Evolutionary conservation across 2,329 filamentous ascomycete species (phyloP).

Genomic region (Metarhizium sp.): DNA sequence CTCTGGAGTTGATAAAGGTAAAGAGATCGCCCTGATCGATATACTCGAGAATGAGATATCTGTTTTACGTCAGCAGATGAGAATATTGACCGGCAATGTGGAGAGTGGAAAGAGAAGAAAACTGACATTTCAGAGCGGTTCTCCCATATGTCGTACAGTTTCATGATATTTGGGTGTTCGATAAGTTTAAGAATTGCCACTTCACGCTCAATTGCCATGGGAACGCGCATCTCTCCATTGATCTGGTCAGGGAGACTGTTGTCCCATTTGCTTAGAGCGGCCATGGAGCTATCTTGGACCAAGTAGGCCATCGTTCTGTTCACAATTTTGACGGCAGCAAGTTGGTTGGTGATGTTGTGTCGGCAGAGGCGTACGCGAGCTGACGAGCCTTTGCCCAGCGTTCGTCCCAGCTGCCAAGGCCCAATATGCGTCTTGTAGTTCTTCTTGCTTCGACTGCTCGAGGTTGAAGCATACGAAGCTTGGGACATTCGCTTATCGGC

Average conservation of each 20-base stretch:
- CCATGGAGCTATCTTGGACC: conserved; percentile 77
- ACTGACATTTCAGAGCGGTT: conserved; percentile 87
- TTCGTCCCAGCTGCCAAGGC: conserved; percentile 87
- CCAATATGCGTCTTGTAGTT: conserved; percentile 69
- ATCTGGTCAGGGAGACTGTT: conserved; percentile 43
- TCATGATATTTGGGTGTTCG: conserved; percentile 89
- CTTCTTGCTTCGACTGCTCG: conserved; percentile 29
- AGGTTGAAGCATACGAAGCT: conserved; percentile 30
- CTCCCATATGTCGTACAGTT: conserved; percentile 95
- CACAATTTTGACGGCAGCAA: conserved; percentile 92
- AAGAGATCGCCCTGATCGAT: conserved; percentile 75
- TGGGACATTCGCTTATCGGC: conserved; percentile 29
- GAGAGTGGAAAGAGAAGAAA: not conserved
- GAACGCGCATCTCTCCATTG: conserved; percentile 61
- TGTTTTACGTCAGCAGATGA: conserved; percentile 27
- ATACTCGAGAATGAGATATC: conserved; percentile 91
- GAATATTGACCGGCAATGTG: not conserved
- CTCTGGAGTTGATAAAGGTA: conserved; percentile 67
- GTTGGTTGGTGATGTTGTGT: conserved; percentile 67
- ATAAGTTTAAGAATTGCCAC: conserved; percentile 96
- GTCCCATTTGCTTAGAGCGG: conserved; percentile 69
- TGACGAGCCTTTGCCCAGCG: conserved; percentile 81
- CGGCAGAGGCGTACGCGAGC: conserved; percentile 80
- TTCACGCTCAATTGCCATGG: conserved; percentile 84
- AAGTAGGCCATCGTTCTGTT: conserved; percentile 72